A percentile compares a stretch with the other conserved stretches of the same genome.
These are phyloP conservation scores for Dendrobium catenatum DNA, from an alignment of 106 monocot genomes.

Conservation along the genomic window DNA sequence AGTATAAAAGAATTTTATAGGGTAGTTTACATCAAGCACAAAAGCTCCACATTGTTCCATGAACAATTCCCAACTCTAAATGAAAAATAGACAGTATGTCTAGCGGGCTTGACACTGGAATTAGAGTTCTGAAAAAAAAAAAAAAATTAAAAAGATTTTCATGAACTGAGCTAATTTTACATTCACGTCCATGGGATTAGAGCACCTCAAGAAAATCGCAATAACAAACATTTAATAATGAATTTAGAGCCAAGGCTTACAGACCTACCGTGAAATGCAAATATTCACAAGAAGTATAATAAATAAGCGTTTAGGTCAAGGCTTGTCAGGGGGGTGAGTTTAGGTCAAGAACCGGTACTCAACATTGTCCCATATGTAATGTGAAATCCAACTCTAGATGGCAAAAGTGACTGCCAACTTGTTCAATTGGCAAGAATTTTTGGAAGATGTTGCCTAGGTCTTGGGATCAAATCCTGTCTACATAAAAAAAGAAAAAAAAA, in stretches of 20 bases:
- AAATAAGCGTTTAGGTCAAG: not conserved
- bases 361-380: not conserved
- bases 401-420: not conserved
- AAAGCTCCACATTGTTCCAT: not conserved
- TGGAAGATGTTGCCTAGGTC: not conserved
- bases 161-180: not conserved
- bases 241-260: not conserved
- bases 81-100: not conserved
- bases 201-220: not conserved
- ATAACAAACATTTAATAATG: not conserved
- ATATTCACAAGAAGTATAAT: not conserved
- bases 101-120: not conserved
- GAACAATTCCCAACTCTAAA: too few relatives aligned
- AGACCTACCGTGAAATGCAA: not conserved
- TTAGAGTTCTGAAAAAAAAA: not conserved
- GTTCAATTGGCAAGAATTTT: not conserved
- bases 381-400: not conserved
- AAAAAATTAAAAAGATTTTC: not conserved
- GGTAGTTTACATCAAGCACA: not conserved
- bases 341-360: not conserved
- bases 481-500: not conserved
- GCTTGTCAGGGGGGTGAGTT: not conserved
- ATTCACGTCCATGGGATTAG: not conserved
- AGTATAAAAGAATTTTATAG: not conserved
- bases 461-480: not conserved